Percentiles rank a stretch among this genome's conserved stretches.
Conservation (phyloP, 306 rosid species). For the Ormosia emarginata region DNA sequence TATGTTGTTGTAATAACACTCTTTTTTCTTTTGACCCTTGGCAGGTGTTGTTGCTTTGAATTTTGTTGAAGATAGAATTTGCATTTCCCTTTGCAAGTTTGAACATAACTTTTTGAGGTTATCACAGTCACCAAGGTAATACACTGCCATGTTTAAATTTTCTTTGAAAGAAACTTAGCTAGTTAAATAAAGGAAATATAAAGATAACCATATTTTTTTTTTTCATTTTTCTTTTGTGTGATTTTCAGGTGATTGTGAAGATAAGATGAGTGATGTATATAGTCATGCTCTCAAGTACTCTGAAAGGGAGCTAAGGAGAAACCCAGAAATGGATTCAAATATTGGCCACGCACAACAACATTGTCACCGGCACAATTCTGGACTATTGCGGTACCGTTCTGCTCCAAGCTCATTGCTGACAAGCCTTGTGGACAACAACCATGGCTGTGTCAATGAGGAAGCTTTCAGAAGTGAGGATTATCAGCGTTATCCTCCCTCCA, state of each 20-base stretch:
- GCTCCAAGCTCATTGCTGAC: conserved; percentile 54
- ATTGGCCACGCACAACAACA: conserved; percentile 26
- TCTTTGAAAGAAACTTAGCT: background rate
- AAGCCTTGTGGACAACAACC: conserved; percentile 28
- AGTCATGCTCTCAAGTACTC: conserved; percentile 36
- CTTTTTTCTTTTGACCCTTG: background rate
- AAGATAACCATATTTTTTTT: background rate
- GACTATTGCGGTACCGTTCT: conserved; percentile 44
- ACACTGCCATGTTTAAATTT: background rate
- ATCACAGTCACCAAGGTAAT: background rate
- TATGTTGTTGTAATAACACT: background rate
- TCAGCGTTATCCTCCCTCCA: conserved; percentile 31
- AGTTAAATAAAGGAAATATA: background rate
- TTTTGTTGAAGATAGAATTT: background rate
- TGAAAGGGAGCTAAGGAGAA: conserved; percentile 40
- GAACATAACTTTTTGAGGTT: background rate
- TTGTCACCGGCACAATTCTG: conserved; percentile 44
- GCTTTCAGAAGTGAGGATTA: conserved; percentile 22
- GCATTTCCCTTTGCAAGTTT: background rate
- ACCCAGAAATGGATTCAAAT: conserved; percentile 56
- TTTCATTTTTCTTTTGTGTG: background rate
- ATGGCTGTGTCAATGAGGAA: conserved; percentile 31
- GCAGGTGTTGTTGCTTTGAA: conserved; percentile 9
- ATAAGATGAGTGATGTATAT: conserved; percentile 54
- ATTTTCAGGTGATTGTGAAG: conserved; percentile 24